Evolutionary conservation across 331 rosid species (phyloP).

Genomic region (Phaseolus coccineus): DNA sequence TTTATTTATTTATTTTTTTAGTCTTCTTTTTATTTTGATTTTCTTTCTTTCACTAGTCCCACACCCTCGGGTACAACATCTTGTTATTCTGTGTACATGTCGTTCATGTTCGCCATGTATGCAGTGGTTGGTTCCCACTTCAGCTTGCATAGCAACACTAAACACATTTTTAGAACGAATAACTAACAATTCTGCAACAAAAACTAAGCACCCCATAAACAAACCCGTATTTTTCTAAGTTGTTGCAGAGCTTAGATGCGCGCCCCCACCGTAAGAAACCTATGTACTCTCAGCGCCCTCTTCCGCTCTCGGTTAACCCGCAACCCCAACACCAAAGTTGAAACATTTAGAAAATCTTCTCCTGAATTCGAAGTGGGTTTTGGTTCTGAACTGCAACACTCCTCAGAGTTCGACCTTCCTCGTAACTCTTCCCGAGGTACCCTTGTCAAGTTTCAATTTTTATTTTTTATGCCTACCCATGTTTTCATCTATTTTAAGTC

Average conservation of each 20-base stretch:
- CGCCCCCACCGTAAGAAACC: slow-evolving; percentile 42
- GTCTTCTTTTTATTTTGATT: too few species aligned
- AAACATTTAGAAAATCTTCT: background rate
- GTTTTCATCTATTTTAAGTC: slow-evolving; percentile 1
- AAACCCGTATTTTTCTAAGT: background rate
- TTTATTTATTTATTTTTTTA: too few species aligned
- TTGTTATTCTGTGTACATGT: too few species aligned
- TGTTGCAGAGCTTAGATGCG: slow-evolving; percentile 48
- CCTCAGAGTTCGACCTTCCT: slow-evolving; percentile 36
- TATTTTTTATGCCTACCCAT: slow-evolving; percentile 39
- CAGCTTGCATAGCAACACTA: background rate
- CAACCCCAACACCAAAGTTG: slow-evolving; percentile 36
- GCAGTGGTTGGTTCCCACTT: background rate
- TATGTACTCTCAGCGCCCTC: slow-evolving; percentile 47
- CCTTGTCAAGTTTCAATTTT: slow-evolving; percentile 41
- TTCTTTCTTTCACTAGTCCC: too few species aligned
- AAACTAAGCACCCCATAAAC: background rate
- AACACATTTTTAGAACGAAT: background rate
- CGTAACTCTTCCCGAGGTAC: slow-evolving; percentile 50
- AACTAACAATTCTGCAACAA: background rate
- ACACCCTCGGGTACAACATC: background rate
- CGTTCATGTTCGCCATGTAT: too few species aligned
- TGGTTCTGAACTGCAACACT: slow-evolving; percentile 17
- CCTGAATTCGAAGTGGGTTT: slow-evolving; percentile 3
- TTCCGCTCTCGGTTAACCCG: slow-evolving; percentile 14